These are phyloP conservation scores for Fomitiporia mediterranea DNA, from an alignment of 1,284 basidiomycete genomes.

Conservation along the genomic window DNA sequence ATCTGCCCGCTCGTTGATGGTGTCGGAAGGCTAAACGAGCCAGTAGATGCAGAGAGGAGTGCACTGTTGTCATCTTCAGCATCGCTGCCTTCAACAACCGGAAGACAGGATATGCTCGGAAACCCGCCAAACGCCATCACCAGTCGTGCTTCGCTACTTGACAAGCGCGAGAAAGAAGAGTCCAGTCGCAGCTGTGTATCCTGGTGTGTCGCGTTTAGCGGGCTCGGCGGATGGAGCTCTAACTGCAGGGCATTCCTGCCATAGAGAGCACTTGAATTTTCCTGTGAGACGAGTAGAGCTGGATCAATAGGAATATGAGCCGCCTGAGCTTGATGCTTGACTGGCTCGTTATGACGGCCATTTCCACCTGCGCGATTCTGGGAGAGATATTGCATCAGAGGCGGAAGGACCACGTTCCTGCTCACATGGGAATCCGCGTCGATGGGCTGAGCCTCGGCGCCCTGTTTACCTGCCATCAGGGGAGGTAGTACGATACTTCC, in stretches of 20 bases:
- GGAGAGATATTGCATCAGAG: conserved; percentile 15
- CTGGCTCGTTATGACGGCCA: neutral
- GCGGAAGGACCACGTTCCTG: neutral
- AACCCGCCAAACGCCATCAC: neutral
- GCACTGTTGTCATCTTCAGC: neutral
- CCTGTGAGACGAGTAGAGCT: conserved; percentile 1
- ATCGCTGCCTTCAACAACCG: neutral
- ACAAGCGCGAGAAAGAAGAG: neutral
- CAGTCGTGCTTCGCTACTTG: neutral
- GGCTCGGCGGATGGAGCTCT: neutral
- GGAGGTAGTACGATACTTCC: conserved; percentile 2
- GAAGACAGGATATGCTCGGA: neutral
- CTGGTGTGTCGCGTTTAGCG: neutral
- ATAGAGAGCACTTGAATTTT: no score
- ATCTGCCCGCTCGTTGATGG: conserved; percentile 1
- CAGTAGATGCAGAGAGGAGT: neutral
- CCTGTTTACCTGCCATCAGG: neutral
- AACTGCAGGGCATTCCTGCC: conserved; percentile 4
- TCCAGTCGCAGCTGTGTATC: neutral
- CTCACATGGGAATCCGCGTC: neutral
- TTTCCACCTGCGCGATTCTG: neutral
- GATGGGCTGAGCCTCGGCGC: no score
- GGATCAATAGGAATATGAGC: conserved; percentile 16
- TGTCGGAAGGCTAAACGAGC: conserved; percentile 2
- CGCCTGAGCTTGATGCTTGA: neutral